Evolutionary conservation across 169 alveolate species (phyloP).

Genomic region (Neospora caninum): DNA sequence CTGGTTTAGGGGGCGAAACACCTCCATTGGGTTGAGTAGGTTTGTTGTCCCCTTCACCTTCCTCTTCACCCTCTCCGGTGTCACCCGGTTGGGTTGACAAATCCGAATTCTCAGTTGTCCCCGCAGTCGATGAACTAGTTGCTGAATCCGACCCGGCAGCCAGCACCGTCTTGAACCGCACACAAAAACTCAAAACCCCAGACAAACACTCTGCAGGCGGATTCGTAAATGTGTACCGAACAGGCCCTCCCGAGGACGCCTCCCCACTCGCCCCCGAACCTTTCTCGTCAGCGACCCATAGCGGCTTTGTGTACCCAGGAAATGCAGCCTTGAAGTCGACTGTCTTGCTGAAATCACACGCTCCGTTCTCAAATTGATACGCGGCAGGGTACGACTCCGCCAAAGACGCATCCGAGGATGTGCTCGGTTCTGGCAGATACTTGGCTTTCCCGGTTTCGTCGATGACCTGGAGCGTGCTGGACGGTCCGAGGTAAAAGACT

Average conservation of each 20-base stretch:
- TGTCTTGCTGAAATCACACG: background rate
- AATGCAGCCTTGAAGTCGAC: background rate
- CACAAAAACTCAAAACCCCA: background rate
- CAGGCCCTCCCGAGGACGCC: background rate
- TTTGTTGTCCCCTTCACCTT: too few species aligned
- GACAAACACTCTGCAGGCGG: background rate
- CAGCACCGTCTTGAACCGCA: background rate
- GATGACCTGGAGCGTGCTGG: background rate
- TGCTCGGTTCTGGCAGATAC: background rate
- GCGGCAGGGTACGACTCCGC: background rate
- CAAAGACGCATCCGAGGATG: background rate
- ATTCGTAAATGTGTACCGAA: background rate
- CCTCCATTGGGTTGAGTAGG: too few species aligned
- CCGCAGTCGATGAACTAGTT: too few species aligned
- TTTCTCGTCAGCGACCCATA: background rate
- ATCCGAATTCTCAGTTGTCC: too few species aligned
- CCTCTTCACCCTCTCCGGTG: too few species aligned
- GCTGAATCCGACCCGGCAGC: too few species aligned
- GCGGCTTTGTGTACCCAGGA: background rate
- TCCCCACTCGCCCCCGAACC: background rate
- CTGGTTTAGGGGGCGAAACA: too few species aligned
- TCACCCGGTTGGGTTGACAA: too few species aligned
- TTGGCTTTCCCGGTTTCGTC: background rate
- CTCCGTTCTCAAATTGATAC: background rate
- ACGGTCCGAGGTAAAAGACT: background rate